Conservation (phyloP, 257 asterid species). For the Nicotiana tabacum region DNA sequence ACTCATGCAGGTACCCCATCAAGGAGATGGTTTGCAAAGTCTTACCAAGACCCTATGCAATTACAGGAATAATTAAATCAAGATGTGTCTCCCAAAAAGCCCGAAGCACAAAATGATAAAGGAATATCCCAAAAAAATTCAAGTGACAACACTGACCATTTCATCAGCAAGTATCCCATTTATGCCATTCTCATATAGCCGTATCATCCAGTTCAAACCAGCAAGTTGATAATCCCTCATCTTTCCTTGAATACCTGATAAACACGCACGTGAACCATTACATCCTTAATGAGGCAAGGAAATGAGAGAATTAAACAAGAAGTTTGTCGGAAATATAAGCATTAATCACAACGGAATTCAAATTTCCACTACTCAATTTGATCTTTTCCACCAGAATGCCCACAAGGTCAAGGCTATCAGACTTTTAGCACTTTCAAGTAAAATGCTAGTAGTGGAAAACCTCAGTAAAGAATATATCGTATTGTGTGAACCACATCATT, state of each 20-base stretch:
- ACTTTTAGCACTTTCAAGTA: not conserved
- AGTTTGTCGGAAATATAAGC: not conserved
- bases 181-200: constrained; percentile 96
- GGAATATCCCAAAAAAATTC: not conserved
- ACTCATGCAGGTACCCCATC: constrained; percentile 90
- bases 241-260: constrained; percentile 94
- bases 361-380: not conserved
- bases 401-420: not conserved
- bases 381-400: not conserved
- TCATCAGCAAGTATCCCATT: constrained; percentile 99
- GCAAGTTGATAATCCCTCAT: constrained; percentile 99
- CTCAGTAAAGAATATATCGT: not conserved
- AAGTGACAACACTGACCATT: constrained; percentile 50
- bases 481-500: not conserved
- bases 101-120: not conserved
- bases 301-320: not conserved
- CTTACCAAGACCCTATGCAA: constrained; percentile 85
- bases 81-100: not conserved
- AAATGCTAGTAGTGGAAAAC: not conserved
- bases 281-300: not conserved
- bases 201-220: constrained; percentile 94
- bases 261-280: not conserved
- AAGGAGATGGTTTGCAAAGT: constrained; percentile 96
- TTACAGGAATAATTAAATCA: not conserved
- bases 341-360: not conserved